Percentiles rank a stretch among this genome's conserved stretches.
phyloP scores from a whole-genome alignment of 2,329 filamentous ascomycete species.

The Hypoxylon rubiginosum region DNA sequence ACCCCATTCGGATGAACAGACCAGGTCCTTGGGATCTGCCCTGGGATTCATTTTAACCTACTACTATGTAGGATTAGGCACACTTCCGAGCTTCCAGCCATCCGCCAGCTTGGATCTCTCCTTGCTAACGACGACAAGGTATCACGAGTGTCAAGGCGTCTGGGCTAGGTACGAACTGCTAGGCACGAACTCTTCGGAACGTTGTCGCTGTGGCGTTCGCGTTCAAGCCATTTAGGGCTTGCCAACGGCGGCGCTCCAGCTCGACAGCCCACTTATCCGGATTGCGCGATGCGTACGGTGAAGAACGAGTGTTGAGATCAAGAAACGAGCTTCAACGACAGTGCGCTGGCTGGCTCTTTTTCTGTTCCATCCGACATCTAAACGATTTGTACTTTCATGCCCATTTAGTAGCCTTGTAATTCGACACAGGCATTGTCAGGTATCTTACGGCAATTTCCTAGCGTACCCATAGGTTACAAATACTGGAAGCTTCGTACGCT shows the following conservation, averaged over 20 bases:
- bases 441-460: background rate
- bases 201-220: background rate
- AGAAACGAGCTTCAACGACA: background rate
- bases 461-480: background rate
- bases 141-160: background rate
- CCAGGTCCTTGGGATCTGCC: conserved; percentile 45
- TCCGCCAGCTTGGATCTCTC: conserved; percentile 9
- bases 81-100: conserved; percentile 4
- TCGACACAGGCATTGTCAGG: background rate
- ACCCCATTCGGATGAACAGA: conserved; percentile 27
- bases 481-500: background rate
- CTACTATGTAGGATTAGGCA: conserved; percentile 21
- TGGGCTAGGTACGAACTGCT: too few relatives aligned
- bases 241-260: conserved; percentile 5
- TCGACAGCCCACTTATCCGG: conserved; percentile 5
- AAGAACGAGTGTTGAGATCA: background rate
- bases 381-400: background rate
- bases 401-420: background rate
- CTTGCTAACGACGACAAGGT: background rate
- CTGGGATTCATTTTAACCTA: conserved; percentile 37
- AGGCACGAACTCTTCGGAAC: background rate
- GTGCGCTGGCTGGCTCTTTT: background rate
- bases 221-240: background rate
- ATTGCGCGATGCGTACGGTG: conserved; percentile 3
- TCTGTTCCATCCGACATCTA: background rate